A percentile compares a stretch with the other conserved stretches of the same genome.
Conservation (phyloP, 352 stramenopile species). For the Phytophthora syringae region DNA sequence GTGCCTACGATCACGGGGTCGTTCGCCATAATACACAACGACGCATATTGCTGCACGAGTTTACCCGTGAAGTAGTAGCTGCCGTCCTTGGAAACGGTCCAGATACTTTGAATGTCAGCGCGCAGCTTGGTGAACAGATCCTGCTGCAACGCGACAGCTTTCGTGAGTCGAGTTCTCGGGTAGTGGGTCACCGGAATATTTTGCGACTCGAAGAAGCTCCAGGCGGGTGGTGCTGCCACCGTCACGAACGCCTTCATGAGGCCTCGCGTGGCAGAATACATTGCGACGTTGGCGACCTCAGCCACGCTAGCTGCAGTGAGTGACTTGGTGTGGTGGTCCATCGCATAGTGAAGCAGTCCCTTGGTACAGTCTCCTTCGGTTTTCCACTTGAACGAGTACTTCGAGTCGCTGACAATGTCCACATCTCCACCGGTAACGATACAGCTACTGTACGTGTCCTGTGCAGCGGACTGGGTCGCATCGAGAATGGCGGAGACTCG, state of each 20-base stretch:
- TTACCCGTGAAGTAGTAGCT: constrained; percentile 87
- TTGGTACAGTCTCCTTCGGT: constrained; percentile 58
- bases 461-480: constrained; percentile 47
- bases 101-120: constrained; percentile 59
- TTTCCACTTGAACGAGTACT: constrained; percentile 70
- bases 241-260: constrained; percentile 63
- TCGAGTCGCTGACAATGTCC: constrained; percentile 46
- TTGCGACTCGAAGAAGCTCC: constrained; percentile 52
- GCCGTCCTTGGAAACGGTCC: constrained; percentile 53
- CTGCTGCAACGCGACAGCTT: constrained; percentile 38
- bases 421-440: constrained; percentile 59
- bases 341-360: constrained; percentile 68
- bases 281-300: constrained; percentile 39
- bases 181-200: constrained; percentile 68
- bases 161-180: constrained; percentile 49
- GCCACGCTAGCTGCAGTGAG: constrained; percentile 50
- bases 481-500: constrained; percentile 51
- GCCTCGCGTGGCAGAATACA: constrained; percentile 61
- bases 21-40: constrained; percentile 77
- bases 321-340: constrained; percentile 64
- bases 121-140: constrained; percentile 56
- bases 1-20: constrained; percentile 65
- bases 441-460: constrained; percentile 72
- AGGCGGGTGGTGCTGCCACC: constrained; percentile 43
- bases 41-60: constrained; percentile 75